These are phyloP conservation scores for Fraxinus cuspidata DNA, from an alignment of 257 asterid genomes.

Conservation along the genomic window DNA sequence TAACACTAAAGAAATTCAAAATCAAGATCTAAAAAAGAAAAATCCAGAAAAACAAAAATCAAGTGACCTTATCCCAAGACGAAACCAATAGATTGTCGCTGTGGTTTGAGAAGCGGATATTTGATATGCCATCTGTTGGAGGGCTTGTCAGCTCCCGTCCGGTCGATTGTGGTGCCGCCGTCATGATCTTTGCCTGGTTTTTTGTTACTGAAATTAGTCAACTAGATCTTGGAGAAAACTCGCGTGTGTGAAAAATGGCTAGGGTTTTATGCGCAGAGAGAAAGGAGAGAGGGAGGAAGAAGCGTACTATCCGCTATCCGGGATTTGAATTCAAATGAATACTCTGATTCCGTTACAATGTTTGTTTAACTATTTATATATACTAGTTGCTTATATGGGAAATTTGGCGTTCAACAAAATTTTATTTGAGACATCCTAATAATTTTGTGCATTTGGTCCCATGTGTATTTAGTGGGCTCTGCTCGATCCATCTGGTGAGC, in stretches of 20 bases:
- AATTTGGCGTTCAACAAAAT: no score
- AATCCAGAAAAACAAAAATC: neutral
- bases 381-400: no score
- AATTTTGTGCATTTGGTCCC: no score
- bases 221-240: neutral
- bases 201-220: neutral
- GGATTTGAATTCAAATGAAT: no score
- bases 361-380: no score
- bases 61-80: constrained; percentile 52
- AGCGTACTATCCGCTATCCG: neutral
- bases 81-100: constrained; percentile 54
- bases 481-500: no score
- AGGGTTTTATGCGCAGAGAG: neutral
- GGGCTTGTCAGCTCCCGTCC: constrained; percentile 45
- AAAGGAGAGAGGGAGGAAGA: neutral
- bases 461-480: no score
- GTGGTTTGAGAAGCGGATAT: constrained; percentile 56
- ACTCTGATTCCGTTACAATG: no score
- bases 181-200: constrained; percentile 26
- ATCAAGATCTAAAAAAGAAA: neutral
- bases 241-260: neutral
- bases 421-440: no score
- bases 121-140: constrained; percentile 51
- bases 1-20: neutral
- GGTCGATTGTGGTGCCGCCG: constrained; percentile 39